A percentile compares a stretch with the other conserved stretches of the same genome.
Conservation (phyloP, 495 filamentous ascomycete genomes). For the Penicillium cosmopolitanum region DNA sequence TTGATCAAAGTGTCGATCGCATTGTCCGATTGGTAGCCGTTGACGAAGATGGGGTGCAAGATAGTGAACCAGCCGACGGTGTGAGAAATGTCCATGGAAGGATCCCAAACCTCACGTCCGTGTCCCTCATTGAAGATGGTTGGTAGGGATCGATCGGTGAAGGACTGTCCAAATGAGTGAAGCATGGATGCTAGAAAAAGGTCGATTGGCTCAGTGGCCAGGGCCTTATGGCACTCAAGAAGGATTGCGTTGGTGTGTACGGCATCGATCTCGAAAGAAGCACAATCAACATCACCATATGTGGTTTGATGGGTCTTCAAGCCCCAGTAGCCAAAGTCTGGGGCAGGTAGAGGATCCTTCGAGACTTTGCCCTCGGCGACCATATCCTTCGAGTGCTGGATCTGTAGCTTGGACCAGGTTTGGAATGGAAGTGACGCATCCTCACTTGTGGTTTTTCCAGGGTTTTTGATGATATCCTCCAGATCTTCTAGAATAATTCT, state of each 20-base stretch:
- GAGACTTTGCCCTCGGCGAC: constrained; percentile 33
- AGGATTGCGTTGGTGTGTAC: constrained; percentile 47
- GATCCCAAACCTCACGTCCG: constrained; percentile 57
- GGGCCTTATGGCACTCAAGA: constrained; percentile 47
- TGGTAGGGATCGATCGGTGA: constrained; percentile 56
- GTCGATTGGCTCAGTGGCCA: constrained; percentile 57
- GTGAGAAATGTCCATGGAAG: constrained; percentile 56
- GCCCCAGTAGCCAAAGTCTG: constrained; percentile 55
- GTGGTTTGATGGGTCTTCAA: constrained; percentile 48
- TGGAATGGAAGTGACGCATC: constrained; percentile 60
- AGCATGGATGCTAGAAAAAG: constrained; percentile 56
- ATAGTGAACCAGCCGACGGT: constrained; percentile 69
- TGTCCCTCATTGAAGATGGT: constrained; percentile 61
- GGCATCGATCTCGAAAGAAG: constrained; percentile 50
- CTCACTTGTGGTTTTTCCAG: constrained; percentile 34
- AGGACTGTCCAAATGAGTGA: constrained; percentile 52
- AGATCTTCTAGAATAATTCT: constrained; percentile 68
- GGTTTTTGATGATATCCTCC: constrained; percentile 61
- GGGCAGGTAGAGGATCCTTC: constrained; percentile 27
- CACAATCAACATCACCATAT: constrained; percentile 53
- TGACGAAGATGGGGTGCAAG: constrained; percentile 51
- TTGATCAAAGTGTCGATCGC: constrained; percentile 44
- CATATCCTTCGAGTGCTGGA: constrained; percentile 38
- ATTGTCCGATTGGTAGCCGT: constrained; percentile 25
- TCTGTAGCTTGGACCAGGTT: constrained; percentile 59